A percentile compares a stretch with the other conserved stretches of the same genome.
These are phyloP conservation scores for Russula griseocarnosa DNA, from an alignment of 768 basidiomycete species.

Conservation along the genomic window DNA sequence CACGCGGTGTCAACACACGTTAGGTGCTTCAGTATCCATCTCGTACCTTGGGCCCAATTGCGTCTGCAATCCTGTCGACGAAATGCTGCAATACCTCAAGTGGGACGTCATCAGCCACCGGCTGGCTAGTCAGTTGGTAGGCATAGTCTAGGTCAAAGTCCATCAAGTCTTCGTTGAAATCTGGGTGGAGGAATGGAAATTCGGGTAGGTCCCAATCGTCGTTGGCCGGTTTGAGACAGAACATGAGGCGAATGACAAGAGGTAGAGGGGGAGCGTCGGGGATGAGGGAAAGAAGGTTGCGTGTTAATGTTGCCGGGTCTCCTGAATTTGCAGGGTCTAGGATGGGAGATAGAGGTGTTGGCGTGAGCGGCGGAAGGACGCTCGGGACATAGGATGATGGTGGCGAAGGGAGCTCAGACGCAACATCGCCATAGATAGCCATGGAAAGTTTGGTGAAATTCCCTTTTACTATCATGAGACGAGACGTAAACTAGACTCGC, in stretches of 20 bases:
- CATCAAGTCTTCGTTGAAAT: slow-evolving; percentile 49
- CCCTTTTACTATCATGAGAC: slow-evolving; percentile 79
- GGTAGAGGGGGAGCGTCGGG: slow-evolving; percentile 60
- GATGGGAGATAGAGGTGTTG: slow-evolving; percentile 43
- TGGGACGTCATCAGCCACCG: slow-evolving; percentile 55
- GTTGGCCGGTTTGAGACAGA: slow-evolving; percentile 70
- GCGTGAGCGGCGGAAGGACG: slow-evolving; percentile 36
- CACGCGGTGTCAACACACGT: slow-evolving; percentile 1
- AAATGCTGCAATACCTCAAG: slow-evolving; percentile 51
- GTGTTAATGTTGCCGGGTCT: slow-evolving; percentile 61
- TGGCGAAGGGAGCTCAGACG: slow-evolving; percentile 43
- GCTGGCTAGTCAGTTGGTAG: slow-evolving; percentile 49
- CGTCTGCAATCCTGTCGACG: slow-evolving; percentile 51
- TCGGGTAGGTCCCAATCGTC: slow-evolving; percentile 78
- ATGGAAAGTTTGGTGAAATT: slow-evolving; percentile 61
- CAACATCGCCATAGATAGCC: slow-evolving; percentile 54
- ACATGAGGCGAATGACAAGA: slow-evolving; percentile 67
- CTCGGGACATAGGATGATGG: slow-evolving; percentile 43
- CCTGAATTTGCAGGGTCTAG: slow-evolving; percentile 58
- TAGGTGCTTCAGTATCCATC: too few relatives aligned
- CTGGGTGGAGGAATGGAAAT: slow-evolving; percentile 67
- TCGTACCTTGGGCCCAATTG: slow-evolving; percentile 56
- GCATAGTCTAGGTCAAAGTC: slow-evolving; percentile 58
- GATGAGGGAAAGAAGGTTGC: slow-evolving; percentile 56
- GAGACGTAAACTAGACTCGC: slow-evolving; percentile 56